Evolutionary conservation across 164 flowering plant species (phyloP).

Genomic region (Liriodendron chinense): DNA sequence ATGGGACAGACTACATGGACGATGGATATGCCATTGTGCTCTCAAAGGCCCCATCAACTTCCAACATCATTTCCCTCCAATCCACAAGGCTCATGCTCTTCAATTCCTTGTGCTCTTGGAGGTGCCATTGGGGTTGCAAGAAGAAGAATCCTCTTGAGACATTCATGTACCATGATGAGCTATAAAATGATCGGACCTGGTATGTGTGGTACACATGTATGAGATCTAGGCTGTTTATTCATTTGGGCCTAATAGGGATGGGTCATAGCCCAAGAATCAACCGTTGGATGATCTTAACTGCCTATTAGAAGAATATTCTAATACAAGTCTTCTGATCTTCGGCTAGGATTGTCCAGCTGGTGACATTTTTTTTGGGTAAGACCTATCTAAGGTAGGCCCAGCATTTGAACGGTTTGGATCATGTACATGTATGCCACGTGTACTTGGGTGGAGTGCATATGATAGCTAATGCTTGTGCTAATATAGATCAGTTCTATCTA

Average conservation of each 20-base stretch:
- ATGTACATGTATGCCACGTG: no score
- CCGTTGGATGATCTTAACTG: no score
- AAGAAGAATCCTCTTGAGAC: conserved; percentile 46
- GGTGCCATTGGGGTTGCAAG: conserved; percentile 79
- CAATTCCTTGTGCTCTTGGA: conserved; percentile 64
- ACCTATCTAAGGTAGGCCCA: no score
- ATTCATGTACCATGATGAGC: conserved; percentile 47
- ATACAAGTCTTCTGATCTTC: not conserved
- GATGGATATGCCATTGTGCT: conserved; percentile 88
- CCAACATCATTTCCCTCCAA: conserved; percentile 70
- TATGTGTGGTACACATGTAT: not conserved
- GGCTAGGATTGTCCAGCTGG: not conserved
- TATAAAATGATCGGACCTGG: conserved; percentile 11
- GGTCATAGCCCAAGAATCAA: not conserved
- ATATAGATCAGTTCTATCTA: no score
- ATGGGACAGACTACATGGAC: conserved; percentile 88
- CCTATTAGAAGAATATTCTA: no score
- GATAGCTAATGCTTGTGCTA: no score
- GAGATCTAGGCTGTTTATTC: not conserved
- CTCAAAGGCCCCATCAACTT: conserved; percentile 54
- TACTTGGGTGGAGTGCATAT: not conserved
- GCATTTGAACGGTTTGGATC: no score
- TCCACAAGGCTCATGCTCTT: conserved; percentile 59
- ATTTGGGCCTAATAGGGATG: not conserved
- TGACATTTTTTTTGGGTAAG: no score